Percentiles rank a stretch among this genome's conserved stretches.
Evolutionary conservation across 495 filamentous ascomycete genomes (phyloP).

Genomic region (Lophiotrema nucula): DNA sequence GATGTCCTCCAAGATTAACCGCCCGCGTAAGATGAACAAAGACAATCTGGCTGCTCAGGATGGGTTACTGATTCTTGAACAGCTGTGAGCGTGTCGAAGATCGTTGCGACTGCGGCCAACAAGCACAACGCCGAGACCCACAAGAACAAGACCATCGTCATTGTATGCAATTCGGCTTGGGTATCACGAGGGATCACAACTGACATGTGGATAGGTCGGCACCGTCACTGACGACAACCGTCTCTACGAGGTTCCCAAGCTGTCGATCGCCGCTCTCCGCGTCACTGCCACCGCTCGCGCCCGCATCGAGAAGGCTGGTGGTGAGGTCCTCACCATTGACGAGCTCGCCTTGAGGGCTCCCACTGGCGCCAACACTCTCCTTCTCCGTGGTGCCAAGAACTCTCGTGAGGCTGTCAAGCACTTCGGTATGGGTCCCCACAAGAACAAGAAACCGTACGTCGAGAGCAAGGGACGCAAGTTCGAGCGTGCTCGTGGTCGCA

Average conservation of each 20-base stretch:
- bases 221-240: conserved; percentile 95
- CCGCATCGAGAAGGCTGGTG: conserved; percentile 86
- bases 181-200: not conserved
- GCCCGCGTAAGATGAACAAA: conserved; percentile 55
- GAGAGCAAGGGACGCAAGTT: conserved; percentile 99
- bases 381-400: conserved; percentile 96
- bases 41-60: not conserved
- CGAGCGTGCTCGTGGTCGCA: conserved; percentile 95
- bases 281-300: conserved; percentile 95
- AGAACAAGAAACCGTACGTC: conserved; percentile 97
- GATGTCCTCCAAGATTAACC: conserved; percentile 96
- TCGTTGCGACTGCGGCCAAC: conserved; percentile 65
- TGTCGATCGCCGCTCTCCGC: conserved; percentile 85
- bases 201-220: conserved; percentile 51
- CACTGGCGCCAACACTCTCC: conserved; percentile 89
- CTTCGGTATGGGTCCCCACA: conserved; percentile 96
- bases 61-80: conserved; percentile 1
- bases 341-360: conserved; percentile 91
- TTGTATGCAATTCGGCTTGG: conserved; percentile 45
- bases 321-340: conserved; percentile 90
- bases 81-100: conserved; percentile 83
- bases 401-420: conserved; percentile 96
- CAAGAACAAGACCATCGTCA: conserved; percentile 85
- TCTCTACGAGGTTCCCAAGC: conserved; percentile 67
- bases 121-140: conserved; percentile 61